Conservation (phyloP, 371 early-diverging fungal species). For the Funneliformis caledonium region DNA sequence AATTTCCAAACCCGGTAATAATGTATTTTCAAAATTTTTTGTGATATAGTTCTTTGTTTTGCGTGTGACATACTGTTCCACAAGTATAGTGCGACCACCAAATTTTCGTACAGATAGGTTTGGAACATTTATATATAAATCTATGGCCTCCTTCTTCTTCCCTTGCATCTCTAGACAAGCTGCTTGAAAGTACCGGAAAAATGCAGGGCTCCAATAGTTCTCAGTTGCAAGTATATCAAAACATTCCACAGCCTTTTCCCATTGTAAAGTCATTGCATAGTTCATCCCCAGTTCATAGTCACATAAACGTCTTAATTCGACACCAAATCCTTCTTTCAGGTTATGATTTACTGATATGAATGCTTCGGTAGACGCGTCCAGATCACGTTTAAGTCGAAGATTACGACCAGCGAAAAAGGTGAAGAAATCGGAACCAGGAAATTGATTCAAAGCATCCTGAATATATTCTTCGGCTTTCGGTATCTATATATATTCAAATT, state of each 20-base stretch:
- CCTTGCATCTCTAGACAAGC: slow-evolving; percentile 61
- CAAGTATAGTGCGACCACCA: slow-evolving; percentile 58
- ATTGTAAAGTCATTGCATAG: slow-evolving; percentile 57
- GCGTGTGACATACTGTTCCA: slow-evolving; percentile 61
- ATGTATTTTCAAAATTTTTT: slow-evolving; percentile 61
- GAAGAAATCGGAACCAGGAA: slow-evolving; percentile 66
- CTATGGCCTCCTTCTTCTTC: slow-evolving; percentile 55
- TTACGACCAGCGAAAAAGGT: slow-evolving; percentile 63
- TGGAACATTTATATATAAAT: slow-evolving; percentile 58
- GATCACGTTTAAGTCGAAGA: slow-evolving; percentile 54
- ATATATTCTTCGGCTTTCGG: slow-evolving; percentile 62
- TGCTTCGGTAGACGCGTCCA: slow-evolving; percentile 59
- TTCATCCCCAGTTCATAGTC: slow-evolving; percentile 68
- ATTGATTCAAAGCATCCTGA: slow-evolving; percentile 56
- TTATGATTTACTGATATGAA: slow-evolving; percentile 59
- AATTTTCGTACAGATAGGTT: slow-evolving; percentile 54
- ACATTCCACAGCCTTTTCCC: slow-evolving; percentile 53
- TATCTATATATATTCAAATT: slow-evolving; percentile 36
- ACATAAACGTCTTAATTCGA: slow-evolving; percentile 59
- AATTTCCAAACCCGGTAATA: slow-evolving; percentile 60
- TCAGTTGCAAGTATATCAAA: slow-evolving; percentile 58
- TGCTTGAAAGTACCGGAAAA: slow-evolving; percentile 64
- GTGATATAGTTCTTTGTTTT: slow-evolving; percentile 59
- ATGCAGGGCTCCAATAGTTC: slow-evolving; percentile 66
- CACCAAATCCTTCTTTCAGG: slow-evolving; percentile 57